Evolutionary conservation across 2,329 filamentous ascomycete species (phyloP), one percentile per base, ranked within the genome.

Genomic region (Trichoderma polysporum): DNA sequence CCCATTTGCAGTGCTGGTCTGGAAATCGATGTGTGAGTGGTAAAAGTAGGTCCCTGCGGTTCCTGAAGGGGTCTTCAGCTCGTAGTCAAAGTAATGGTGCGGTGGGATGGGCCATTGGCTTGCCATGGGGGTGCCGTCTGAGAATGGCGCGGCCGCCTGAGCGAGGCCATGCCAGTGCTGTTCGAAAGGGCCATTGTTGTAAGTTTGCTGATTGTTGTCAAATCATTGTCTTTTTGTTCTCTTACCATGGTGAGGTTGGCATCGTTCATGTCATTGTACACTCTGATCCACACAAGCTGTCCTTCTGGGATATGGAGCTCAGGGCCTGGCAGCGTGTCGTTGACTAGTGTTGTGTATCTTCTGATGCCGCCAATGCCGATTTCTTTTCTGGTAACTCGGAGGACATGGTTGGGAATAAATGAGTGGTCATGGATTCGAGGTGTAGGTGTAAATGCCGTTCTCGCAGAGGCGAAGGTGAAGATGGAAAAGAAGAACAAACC

Each of bases 131-230:
- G 86, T 82, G 4, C 89, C 88, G 70, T 91, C 89, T 1, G 87
- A 86, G 75, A 89, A 91, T 0, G 87, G 86, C 1, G 87, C 85
- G 35, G 84, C 81, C 35, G 83, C 78, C 73, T 87, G 85, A 17
- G 82, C 84, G 9, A 91, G 79, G 13, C 89, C 89, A 76, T 91
- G 88, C 88, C 88, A 91, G 73, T 91, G 88, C 85, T 89, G 33
- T 65, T 19, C 39, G n/a, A n/a, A n/a, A n/a, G n/a, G n/a, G n/a
- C n/a, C n/a, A n/a, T n/a, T 1, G 8, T 45, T 39, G 15, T 52
- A 54, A 45, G 58, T 63, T 70, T 31, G 68, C 52, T 22, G 29
- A 9, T 13, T 17, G 17, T 19, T 1, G 2, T 45, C 19, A 4
- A 2, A n/a, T 49, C 10, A 8, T 4, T 15, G 3, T 5, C 2